A percentile compares a stretch with the other conserved stretches of the same genome.
Conservation (phyloP, 352 stramenopile species). For the Elongisporangium anandrum region DNA sequence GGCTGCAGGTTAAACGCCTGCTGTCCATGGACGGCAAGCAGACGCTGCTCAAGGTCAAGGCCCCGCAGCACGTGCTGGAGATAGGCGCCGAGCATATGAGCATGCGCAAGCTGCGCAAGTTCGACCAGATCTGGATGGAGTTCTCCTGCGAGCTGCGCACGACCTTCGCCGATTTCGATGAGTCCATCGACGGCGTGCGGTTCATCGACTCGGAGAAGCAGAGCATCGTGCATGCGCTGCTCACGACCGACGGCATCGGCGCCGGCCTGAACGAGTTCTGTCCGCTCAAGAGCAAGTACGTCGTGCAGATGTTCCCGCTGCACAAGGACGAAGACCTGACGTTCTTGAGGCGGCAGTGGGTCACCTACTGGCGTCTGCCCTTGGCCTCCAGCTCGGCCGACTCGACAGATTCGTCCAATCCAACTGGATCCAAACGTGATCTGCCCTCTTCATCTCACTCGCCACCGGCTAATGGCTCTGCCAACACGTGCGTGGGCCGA, state of each 20-base stretch:
- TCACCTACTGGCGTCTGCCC: slow-evolving; percentile 68
- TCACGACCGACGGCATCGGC: slow-evolving; percentile 36
- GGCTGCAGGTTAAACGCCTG: slow-evolving; percentile 67
- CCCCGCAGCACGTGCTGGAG: slow-evolving; percentile 60
- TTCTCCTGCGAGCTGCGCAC: slow-evolving; percentile 62
- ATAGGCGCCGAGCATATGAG: slow-evolving; percentile 57
- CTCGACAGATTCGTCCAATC: background rate
- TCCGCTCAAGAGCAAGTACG: slow-evolving; percentile 51
- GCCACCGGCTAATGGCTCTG: background rate
- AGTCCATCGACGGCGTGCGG: slow-evolving; percentile 23
- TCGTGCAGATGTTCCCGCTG: slow-evolving; percentile 85
- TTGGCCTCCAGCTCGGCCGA: background rate
- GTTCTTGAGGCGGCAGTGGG: slow-evolving; percentile 58
- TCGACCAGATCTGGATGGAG: slow-evolving; percentile 80
- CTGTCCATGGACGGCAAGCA: slow-evolving; percentile 72
- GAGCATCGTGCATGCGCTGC: slow-evolving; percentile 62
- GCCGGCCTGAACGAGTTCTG: slow-evolving; percentile 74
- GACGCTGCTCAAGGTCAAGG: slow-evolving; percentile 74
- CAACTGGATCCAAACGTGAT: background rate
- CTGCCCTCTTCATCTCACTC: too few species aligned
- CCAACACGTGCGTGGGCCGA: background rate
- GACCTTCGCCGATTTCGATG: slow-evolving; percentile 68
- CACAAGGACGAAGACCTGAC: slow-evolving; percentile 75
- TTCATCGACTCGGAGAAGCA: slow-evolving; percentile 85
- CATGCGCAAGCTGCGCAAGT: slow-evolving; percentile 57